These are phyloP conservation scores for Spathaspora girioi DNA, from an alignment of 805 yeast species.

Conservation along the genomic window DNA sequence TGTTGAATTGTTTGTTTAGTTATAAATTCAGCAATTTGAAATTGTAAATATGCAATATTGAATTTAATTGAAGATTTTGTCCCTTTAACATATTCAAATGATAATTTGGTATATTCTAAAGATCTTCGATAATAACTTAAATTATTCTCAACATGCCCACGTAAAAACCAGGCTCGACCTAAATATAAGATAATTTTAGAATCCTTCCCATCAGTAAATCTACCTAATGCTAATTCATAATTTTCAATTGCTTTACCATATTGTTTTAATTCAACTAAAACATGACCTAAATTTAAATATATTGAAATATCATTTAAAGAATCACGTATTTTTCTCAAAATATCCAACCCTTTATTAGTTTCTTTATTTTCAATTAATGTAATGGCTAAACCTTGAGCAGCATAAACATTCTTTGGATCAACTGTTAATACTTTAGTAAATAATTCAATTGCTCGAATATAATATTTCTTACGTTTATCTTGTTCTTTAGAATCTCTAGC, in stretches of 20 bases:
- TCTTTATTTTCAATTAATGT: constrained; percentile 84
- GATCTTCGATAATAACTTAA: constrained; percentile 58
- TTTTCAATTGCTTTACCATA: constrained; percentile 83
- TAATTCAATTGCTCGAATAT: constrained; percentile 86
- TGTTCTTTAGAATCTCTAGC: constrained; percentile 67
- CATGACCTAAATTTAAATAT: constrained; percentile 84
- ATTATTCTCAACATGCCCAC: constrained; percentile 69
- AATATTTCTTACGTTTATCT: constrained; percentile 63
- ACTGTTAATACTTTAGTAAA: constrained; percentile 82
- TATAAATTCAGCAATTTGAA: constrained; percentile 81
- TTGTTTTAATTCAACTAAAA: constrained; percentile 76
- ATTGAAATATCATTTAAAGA: constrained; percentile 81
- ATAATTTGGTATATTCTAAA: constrained; percentile 57
- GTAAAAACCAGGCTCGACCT: constrained; percentile 84
- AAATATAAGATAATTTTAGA: constrained; percentile 65
- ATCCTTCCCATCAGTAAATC: constrained; percentile 62
- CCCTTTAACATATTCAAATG: constrained; percentile 38
- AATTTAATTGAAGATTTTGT: constrained; percentile 47
- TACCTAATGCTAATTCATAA: constrained; percentile 74
- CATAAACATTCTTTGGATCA: constrained; percentile 85
- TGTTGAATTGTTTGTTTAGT: constrained; percentile 55
- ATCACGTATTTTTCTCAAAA: constrained; percentile 85
- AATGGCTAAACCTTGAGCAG: constrained; percentile 97
- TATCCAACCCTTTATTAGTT: constrained; percentile 72
- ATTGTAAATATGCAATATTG: constrained; percentile 80